A percentile compares a stretch with the other conserved stretches of the same genome.
These are phyloP conservation scores for Gossypium arboreum DNA, from an alignment of 345 rosid species.

Conservation along the genomic window DNA sequence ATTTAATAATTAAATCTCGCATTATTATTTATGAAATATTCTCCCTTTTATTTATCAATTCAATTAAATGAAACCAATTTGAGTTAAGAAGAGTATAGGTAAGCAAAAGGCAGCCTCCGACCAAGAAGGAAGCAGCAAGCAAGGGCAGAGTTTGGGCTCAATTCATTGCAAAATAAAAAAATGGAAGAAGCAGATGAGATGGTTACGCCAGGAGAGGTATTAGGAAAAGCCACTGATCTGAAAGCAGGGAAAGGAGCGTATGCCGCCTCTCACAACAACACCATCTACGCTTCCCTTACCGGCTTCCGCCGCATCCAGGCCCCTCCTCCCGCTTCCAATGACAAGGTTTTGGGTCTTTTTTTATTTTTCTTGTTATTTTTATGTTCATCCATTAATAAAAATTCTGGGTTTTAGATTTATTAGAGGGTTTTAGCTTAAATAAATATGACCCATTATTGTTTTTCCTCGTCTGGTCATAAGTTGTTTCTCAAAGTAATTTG, in stretches of 20 bases:
- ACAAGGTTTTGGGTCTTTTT: constrained; percentile 46
- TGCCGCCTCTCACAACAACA: constrained; percentile 42
- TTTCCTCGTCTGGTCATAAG: neutral
- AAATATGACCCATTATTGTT: neutral
- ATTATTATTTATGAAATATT: no score
- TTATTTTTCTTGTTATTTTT: neutral
- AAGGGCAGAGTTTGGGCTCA: neutral
- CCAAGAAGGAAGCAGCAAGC: constrained; percentile 5
- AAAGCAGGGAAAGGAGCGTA: constrained; percentile 85
- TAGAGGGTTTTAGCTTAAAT: neutral
- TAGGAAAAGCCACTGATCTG: constrained; percentile 56
- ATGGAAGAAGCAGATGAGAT: constrained; percentile 39
- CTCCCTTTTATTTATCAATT: neutral
- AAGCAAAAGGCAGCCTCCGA: constrained; percentile 7
- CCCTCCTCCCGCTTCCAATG: constrained; percentile 54
- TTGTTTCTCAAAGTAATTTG: neutral
- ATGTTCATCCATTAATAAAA: neutral
- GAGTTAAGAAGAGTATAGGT: neutral
- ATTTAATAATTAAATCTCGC: no score
- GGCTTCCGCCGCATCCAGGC: constrained; percentile 50
- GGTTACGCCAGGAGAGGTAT: constrained; percentile 82
- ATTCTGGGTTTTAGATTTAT: constrained; percentile 11
- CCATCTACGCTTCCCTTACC: constrained; percentile 78
- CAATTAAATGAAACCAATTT: neutral
- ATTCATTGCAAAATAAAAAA: neutral